These are phyloP conservation scores for Chamaecyparis obtusa DNA, from an alignment of 75 land plant species.

Conservation along the genomic window DNA sequence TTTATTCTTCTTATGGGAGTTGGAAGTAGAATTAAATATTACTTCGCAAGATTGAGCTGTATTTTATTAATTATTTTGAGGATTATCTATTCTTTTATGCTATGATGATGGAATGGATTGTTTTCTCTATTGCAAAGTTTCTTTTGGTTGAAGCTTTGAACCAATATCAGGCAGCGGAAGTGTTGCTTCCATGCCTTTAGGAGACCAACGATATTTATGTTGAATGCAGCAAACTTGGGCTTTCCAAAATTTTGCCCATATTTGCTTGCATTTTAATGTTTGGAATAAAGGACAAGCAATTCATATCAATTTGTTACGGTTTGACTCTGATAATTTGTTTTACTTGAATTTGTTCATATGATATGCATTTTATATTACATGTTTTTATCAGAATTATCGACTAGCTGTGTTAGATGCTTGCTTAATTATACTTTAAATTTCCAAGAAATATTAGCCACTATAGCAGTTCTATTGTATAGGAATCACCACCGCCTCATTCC, in stretches of 20 bases:
- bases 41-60: not conserved
- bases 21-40: not conserved
- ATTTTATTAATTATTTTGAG: not conserved
- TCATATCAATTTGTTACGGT: not conserved
- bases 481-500: no score
- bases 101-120: not conserved
- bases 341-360: not conserved
- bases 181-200: not conserved
- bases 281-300: not conserved
- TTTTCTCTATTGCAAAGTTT: not conserved
- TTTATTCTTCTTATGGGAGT: not conserved
- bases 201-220: not conserved
- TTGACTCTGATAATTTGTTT: not conserved
- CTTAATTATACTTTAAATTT: not conserved
- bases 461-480: not conserved
- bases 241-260: not conserved
- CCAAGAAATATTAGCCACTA: not conserved
- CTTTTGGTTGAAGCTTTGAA: not conserved
- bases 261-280: not conserved
- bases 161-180: not conserved
- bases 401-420: not conserved
- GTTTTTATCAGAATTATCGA: not conserved
- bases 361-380: no score
- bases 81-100: not conserved
- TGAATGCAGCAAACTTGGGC: not conserved